Conservation (phyloP, 129 eudicot genomes). For the Lactuca saligna region DNA sequence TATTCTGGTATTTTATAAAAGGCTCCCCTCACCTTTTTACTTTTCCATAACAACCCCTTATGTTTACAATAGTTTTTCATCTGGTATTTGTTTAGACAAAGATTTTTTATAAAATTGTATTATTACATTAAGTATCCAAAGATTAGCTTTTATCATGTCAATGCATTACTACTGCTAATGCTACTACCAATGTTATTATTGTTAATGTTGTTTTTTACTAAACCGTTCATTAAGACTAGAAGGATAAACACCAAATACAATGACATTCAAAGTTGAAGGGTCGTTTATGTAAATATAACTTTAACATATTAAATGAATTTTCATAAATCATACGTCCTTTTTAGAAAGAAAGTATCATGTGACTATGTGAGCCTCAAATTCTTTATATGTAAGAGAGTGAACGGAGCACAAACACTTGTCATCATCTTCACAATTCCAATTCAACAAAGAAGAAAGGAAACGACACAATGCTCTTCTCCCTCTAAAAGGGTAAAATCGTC, state of each 20-base stretch:
- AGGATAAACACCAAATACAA: background rate
- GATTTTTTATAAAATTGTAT: too few relatives aligned
- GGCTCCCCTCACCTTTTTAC: background rate
- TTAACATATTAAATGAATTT: constrained; percentile 1
- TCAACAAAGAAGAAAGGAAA: constrained; percentile 37
- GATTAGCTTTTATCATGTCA: too few relatives aligned
- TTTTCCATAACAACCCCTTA: background rate
- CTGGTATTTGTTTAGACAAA: too few relatives aligned
- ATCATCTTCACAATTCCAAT: constrained; percentile 30
- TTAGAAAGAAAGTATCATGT: background rate
- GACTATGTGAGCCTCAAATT: background rate
- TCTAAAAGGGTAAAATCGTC: constrained; percentile 51
- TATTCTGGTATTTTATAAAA: background rate
- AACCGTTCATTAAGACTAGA: background rate
- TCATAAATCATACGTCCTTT: constrained; percentile 13
- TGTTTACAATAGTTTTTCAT: background rate
- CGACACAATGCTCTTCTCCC: constrained; percentile 33
- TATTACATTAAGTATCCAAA: too few relatives aligned
- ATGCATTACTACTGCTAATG: too few relatives aligned
- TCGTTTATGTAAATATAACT: constrained; percentile 10
- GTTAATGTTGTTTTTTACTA: too few relatives aligned
- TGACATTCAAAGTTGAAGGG: background rate
- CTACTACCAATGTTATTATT: too few relatives aligned
- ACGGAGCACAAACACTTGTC: constrained; percentile 54
- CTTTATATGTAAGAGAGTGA: constrained; percentile 30